Base-by-base conservation (phyloP, 2,329 filamentous ascomycete species). In the Arthrobotrys pseudoclavata region DNA sequence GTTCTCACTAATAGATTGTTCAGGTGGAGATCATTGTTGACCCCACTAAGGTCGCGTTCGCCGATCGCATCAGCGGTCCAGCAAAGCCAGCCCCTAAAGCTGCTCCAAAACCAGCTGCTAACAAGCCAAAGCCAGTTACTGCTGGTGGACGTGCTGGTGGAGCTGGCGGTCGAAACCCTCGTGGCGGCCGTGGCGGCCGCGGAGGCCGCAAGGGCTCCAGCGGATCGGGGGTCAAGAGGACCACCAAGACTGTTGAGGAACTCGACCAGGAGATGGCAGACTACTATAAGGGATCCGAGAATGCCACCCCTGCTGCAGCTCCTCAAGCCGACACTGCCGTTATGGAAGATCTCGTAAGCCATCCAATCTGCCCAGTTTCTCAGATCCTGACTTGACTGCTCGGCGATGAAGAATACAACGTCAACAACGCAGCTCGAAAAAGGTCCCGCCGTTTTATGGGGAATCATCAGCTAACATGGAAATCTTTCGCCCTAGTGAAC, bases 241-340 rank as follows among this genome's bases (percentile, higher is more conserved):
- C 89, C 85, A 85, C 87, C 86, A 98, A 98, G 92, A 97, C 94
- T 0, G 90, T 91, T 0, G 95, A 97, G 83, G 94, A 99, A 86
- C 90, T 99, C 26, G 96, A 99, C 84, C 94, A 93, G 3, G 96
- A 99, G 84, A 99, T 99, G 96, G 91, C 90, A 20, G 96, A 98
- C 84, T 99, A 99, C 86, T 98, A 96, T 83, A 89, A 87, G 66
- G 81, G 80, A 62, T 83, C 85, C 80, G 85, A 84, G 64, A 86
- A 86, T 80, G 85, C 85, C 79, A 85, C 85, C 47, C 84, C 85
- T 63, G 86, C 85, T 69, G 84, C 84, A 48, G 84, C 87, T 75
- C 81, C 85, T 67, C 83, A 85, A 68, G 85, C 86, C 45, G 86
- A 86, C 79, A 86, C 85, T 76, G 86, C 85, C 78, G 86, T 85